Conservation (phyloP, 192 early-diverging fungal species). For the Coemansia sp. region DNA sequence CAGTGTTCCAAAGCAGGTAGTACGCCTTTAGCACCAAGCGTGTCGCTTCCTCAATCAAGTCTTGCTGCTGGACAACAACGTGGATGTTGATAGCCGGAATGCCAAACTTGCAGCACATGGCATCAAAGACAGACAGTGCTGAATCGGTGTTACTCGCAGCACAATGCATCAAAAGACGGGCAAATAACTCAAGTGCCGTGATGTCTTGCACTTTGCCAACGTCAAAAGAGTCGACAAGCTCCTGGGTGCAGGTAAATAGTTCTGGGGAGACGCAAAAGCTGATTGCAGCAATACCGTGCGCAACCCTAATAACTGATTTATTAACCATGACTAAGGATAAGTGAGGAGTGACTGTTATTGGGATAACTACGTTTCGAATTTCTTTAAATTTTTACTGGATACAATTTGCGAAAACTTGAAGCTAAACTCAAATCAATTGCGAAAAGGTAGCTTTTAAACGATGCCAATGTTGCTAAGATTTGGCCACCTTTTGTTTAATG, state of each 20-base stretch:
- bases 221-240: neutral
- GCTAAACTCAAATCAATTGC: too few species aligned
- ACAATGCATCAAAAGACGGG: constrained; percentile 17
- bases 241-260: neutral
- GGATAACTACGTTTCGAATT: neutral
- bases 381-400: too few species aligned
- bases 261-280: neutral
- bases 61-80: constrained; percentile 8
- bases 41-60: constrained; percentile 1
- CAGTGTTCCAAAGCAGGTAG: constrained; percentile 12
- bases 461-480: too few species aligned
- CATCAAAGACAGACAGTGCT: constrained; percentile 3
- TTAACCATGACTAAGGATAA: constrained; percentile 52
- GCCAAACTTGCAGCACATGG: constrained; percentile 6
- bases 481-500: too few species aligned
- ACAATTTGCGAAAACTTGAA: too few species aligned
- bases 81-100: constrained; percentile 9
- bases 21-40: constrained; percentile 24
- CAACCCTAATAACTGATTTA: neutral
- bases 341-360: neutral
- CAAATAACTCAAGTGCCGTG: constrained; percentile 18
- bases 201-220: neutral
- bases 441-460: too few species aligned
- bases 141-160: neutral
- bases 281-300: neutral